Percentiles rank a stretch among this genome's conserved stretches.
Conservation (phyloP, 306 rosid genomes). For the Arachis stenosperma region DNA sequence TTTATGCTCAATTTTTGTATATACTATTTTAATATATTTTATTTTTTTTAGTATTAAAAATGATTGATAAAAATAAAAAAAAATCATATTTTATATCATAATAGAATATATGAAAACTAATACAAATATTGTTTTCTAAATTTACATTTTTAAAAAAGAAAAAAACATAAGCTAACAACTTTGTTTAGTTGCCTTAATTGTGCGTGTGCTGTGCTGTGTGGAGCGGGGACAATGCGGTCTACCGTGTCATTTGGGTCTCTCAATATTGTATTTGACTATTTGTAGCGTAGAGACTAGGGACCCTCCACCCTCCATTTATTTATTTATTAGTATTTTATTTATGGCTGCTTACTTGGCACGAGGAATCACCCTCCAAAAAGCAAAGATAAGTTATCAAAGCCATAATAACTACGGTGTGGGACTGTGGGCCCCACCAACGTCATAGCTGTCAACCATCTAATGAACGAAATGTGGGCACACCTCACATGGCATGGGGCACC, state of each 20-base stretch:
- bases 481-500: neutral
- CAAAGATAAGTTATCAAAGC: neutral
- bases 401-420: neutral
- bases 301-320: neutral
- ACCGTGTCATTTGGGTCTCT: neutral
- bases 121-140: too few species aligned
- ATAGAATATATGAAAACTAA: too few species aligned
- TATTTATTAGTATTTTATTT: too few species aligned
- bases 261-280: too few species aligned
- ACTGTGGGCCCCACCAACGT: neutral
- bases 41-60: too few species aligned
- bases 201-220: too few species aligned
- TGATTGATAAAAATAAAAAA: too few species aligned
- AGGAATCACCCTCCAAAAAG: neutral
- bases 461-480: neutral
- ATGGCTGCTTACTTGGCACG: neutral
- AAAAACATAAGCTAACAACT: neutral
- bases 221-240: neutral
- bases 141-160: too few species aligned
- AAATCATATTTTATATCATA: too few species aligned
- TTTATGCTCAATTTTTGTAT: too few species aligned
- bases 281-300: neutral
- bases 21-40: too few species aligned
- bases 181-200: neutral
- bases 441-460: slow-evolving; percentile 3